These are phyloP conservation scores for Epichloe sp. DNA, from an alignment of 2,329 filamentous ascomycete species.

Conservation along the genomic window DNA sequence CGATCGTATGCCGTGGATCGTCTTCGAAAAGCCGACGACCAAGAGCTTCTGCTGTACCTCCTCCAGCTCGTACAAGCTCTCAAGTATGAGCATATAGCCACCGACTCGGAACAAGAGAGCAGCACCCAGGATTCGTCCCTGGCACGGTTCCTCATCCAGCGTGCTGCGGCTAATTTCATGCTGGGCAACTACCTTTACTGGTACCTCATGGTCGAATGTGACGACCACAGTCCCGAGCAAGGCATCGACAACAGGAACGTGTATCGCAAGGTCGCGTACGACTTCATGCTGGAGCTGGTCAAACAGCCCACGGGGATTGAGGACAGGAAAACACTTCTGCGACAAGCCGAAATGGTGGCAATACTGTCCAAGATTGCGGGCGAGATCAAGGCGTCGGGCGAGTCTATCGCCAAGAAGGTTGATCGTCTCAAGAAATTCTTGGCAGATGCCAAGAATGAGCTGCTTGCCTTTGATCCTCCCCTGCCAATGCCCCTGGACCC, in stretches of 20 bases:
- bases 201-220: slow-evolving; percentile 97
- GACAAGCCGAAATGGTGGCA: slow-evolving; percentile 81
- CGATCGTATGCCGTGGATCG: slow-evolving; percentile 89
- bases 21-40: slow-evolving; percentile 80
- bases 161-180: slow-evolving; percentile 77
- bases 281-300: slow-evolving; percentile 85
- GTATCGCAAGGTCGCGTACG: slow-evolving; percentile 86
- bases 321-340: slow-evolving; percentile 60
- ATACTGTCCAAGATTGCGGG: slow-evolving; percentile 79
- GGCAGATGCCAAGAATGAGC: slow-evolving; percentile 79
- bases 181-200: slow-evolving; percentile 94
- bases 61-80: slow-evolving; percentile 90
- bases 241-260: slow-evolving; percentile 65
- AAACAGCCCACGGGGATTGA: slow-evolving; percentile 57
- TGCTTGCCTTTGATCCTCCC: slow-evolving; percentile 70
- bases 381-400: slow-evolving; percentile 70
- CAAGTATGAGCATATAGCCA: slow-evolving; percentile 74
- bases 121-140: slow-evolving; percentile 66
- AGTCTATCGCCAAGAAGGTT: slow-evolving; percentile 66
- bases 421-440: slow-evolving; percentile 76
- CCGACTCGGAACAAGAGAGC: slow-evolving; percentile 40
- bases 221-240: slow-evolving; percentile 68
- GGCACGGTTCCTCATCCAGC: slow-evolving; percentile 75
- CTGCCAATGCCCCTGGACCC: slow-evolving; percentile 83
- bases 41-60: slow-evolving; percentile 82